A percentile compares a stretch with the other conserved stretches of the same genome.
Conservation (phyloP, 129 eudicot species). For the Logfia minima region DNA sequence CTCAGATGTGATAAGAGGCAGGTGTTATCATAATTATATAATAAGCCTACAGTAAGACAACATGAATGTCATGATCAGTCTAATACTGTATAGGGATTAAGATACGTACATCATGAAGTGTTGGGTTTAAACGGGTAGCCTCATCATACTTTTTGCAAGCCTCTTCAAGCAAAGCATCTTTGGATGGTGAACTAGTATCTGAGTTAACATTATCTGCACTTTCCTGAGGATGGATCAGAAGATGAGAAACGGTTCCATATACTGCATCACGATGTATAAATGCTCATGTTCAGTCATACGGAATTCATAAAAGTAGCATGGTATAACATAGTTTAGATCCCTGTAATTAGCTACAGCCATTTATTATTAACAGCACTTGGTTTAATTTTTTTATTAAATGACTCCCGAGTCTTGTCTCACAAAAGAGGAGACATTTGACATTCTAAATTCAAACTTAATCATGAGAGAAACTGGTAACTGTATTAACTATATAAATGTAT, state of each 20-base stretch:
- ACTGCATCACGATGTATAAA: slow-evolving; percentile 14
- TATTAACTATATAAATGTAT: not conserved
- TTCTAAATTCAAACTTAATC: not conserved
- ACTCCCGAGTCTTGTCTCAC: not conserved
- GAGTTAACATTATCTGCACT: slow-evolving; percentile 95
- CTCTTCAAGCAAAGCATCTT: slow-evolving; percentile 97
- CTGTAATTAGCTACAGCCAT: not conserved
- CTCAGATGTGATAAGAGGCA: not conserved
- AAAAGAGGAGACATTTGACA: not conserved
- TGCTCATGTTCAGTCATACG: slow-evolving; percentile 14
- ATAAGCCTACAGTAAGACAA: slow-evolving; percentile 54
- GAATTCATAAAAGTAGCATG: not conserved
- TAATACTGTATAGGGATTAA: slow-evolving; percentile 3
- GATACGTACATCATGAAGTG: slow-evolving; percentile 71
- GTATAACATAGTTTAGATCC: not conserved
- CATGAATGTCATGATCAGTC: not conserved
- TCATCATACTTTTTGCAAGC: slow-evolving; percentile 92
- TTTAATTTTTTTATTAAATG: not conserved
- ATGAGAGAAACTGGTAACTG: slow-evolving; percentile 3
- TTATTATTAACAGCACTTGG: not conserved
- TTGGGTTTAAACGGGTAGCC: slow-evolving; percentile 90
- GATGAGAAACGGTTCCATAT: slow-evolving; percentile 14
- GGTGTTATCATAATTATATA: slow-evolving; percentile 24
- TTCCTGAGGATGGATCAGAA: slow-evolving; percentile 51
- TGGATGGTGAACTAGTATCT: slow-evolving; percentile 80